phyloP scores from a whole-genome alignment of 2,329 filamentous ascomycete genomes.

The Neocucurbitaria cava region DNA sequence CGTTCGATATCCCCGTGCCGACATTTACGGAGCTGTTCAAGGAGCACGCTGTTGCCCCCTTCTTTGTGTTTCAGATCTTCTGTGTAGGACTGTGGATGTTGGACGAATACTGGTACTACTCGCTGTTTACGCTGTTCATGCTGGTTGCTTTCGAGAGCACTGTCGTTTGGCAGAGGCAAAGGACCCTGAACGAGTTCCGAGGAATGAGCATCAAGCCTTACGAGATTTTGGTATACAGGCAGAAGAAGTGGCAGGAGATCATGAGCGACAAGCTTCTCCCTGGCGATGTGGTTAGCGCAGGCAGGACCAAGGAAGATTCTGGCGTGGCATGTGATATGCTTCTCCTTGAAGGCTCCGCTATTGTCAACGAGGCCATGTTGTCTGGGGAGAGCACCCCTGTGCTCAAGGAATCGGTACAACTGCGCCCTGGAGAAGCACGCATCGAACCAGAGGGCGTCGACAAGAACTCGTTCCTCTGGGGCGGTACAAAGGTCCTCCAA shows the following conservation, averaged over 20 bases:
- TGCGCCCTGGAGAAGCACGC: constrained; percentile 79
- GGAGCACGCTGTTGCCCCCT: constrained; percentile 97
- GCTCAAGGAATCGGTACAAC: constrained; percentile 92
- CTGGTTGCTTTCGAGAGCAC: constrained; percentile 97
- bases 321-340: constrained; percentile 98
- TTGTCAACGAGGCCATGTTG: constrained; percentile 99
- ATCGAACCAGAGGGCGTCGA: constrained; percentile 91
- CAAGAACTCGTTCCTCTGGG: constrained; percentile 96
- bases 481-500: constrained; percentile 96
- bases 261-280: constrained; percentile 91
- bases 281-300: constrained; percentile 90
- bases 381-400: constrained; percentile 97
- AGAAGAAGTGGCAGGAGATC: constrained; percentile 86
- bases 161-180: constrained; percentile 97
- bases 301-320: constrained; percentile 93
- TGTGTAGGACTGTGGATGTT: constrained; percentile 98
- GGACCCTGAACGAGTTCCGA: constrained; percentile 93
- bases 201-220: constrained; percentile 99
- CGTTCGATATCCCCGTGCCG: constrained; percentile 96
- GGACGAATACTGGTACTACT: constrained; percentile 99
- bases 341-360: constrained; percentile 90
- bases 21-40: constrained; percentile 96
- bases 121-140: constrained; percentile 98
- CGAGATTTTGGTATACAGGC: constrained; percentile 87
- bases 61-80: constrained; percentile 99